phyloP scores from a whole-genome alignment of 2,329 filamentous ascomycete species.

The Trichoderma oligosporum region DNA sequence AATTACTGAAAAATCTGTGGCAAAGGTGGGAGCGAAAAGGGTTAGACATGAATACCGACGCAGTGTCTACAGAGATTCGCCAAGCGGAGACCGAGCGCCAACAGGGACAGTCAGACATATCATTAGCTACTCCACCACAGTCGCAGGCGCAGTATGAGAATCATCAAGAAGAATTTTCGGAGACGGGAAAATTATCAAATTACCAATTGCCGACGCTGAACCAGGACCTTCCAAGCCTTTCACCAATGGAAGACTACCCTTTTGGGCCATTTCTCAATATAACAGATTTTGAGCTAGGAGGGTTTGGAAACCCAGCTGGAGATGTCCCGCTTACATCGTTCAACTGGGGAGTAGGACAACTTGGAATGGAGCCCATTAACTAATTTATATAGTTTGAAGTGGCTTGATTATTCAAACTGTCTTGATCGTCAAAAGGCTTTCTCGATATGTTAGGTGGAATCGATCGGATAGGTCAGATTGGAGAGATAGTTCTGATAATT shows the following conservation, averaged over 20 bases:
- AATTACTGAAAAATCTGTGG: conserved; percentile 1
- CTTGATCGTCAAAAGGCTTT: too few relatives aligned
- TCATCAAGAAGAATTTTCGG: background rate
- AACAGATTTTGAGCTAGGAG: background rate
- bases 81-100: background rate
- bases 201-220: background rate
- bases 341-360: background rate
- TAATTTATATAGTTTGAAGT: background rate
- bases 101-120: background rate
- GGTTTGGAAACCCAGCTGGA: background rate
- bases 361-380: background rate
- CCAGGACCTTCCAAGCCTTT: background rate
- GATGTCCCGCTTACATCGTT: background rate
- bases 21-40: background rate
- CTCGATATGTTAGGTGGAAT: too few relatives aligned
- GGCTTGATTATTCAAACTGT: too few relatives aligned
- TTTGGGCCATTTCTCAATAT: background rate
- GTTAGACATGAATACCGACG: too few relatives aligned
- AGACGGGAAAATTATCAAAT: too few relatives aligned
- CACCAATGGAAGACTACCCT: background rate
- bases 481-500: too few relatives aligned
- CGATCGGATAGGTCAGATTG: too few relatives aligned
- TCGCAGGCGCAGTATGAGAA: background rate
- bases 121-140: background rate
- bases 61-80: background rate